phyloP scores from a whole-genome alignment of 805 yeast genomes.

The Starmerella potacharoeniae region DNA sequence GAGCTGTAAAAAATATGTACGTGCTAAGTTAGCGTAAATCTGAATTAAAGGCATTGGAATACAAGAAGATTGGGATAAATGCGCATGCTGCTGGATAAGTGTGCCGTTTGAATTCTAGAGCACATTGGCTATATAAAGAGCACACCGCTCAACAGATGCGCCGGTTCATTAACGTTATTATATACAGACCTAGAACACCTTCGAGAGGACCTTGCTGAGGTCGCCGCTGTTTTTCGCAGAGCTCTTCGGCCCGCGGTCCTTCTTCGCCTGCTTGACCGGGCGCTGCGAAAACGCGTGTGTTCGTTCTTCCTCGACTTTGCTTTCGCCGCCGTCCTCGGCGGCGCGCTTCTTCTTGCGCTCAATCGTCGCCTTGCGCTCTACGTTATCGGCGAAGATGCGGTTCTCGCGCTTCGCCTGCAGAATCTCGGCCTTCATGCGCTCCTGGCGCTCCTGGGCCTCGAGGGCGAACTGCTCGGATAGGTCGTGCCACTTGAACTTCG shows the following conservation, averaged over 20 bases:
- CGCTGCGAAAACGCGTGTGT: slow-evolving; percentile 62
- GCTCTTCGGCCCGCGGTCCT: neutral
- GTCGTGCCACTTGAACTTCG: slow-evolving; percentile 91
- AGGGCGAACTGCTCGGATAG: slow-evolving; percentile 84
- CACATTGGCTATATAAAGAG: too few species aligned
- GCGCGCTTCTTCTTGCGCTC: slow-evolving; percentile 32
- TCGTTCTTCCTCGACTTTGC: slow-evolving; percentile 23
- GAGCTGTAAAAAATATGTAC: neutral
- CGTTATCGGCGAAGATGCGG: slow-evolving; percentile 69
- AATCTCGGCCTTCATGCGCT: slow-evolving; percentile 76
- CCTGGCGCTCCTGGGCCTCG: slow-evolving; percentile 80
- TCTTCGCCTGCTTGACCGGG: slow-evolving; percentile 31
- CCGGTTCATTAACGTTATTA: too few species aligned
- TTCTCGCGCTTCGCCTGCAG: slow-evolving; percentile 81
- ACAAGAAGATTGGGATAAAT: too few species aligned
- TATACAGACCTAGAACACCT: slow-evolving; percentile 15
- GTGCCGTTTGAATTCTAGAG: neutral
- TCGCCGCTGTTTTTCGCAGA: slow-evolving; percentile 3
- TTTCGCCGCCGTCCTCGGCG: slow-evolving; percentile 21
- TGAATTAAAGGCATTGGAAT: too few species aligned
- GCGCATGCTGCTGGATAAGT: neutral
- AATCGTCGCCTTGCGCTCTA: slow-evolving; percentile 67
- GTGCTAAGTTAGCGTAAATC: too few species aligned
- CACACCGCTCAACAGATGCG: too few species aligned
- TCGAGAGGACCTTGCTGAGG: slow-evolving; percentile 20